A percentile compares a stretch with the other conserved stretches of the same genome.
Conservation (phyloP, 2,329 filamentous ascomycete species). For the Mycosphaerella arachidis region DNA sequence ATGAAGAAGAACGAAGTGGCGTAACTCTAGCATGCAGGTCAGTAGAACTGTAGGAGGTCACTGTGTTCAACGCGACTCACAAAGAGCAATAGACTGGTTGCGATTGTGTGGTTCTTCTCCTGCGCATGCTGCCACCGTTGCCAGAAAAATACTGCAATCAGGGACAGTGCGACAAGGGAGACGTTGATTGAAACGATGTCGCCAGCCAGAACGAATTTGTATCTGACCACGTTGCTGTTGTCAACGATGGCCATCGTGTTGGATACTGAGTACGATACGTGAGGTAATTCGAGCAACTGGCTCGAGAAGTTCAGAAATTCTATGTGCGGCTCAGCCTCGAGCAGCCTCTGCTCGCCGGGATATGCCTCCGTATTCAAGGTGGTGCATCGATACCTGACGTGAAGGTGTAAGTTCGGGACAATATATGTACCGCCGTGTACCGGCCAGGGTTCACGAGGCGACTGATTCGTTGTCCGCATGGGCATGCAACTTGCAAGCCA, state of each 20-base stretch:
- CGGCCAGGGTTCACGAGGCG: neutral
- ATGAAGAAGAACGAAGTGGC: constrained; percentile 6
- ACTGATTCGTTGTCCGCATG: neutral
- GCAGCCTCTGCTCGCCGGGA: neutral
- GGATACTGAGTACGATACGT: too few species aligned
- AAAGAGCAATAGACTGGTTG: neutral
- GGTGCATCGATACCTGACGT: neutral
- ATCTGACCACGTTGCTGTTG: constrained; percentile 5
- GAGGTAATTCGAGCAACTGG: too few species aligned
- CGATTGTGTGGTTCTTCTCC: neutral
- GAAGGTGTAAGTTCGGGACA: neutral
- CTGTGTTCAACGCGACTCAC: neutral
- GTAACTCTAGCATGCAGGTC: constrained; percentile 3
- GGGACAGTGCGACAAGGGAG: constrained; percentile 10
- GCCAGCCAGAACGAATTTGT: constrained; percentile 6
- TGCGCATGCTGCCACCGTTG: neutral
- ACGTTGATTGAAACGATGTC: constrained; percentile 9
- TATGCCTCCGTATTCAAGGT: neutral
- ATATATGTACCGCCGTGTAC: neutral
- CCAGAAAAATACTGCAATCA: constrained; percentile 11
- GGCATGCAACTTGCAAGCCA: neutral
- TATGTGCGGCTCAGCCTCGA: too few species aligned
- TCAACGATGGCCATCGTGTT: constrained; percentile 8
- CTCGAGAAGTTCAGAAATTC: too few species aligned
- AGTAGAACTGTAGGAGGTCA: neutral